Base-by-base conservation (phyloP, 2,329 filamentous ascomycete genomes). In the Hypoxylon sp. region DNA sequence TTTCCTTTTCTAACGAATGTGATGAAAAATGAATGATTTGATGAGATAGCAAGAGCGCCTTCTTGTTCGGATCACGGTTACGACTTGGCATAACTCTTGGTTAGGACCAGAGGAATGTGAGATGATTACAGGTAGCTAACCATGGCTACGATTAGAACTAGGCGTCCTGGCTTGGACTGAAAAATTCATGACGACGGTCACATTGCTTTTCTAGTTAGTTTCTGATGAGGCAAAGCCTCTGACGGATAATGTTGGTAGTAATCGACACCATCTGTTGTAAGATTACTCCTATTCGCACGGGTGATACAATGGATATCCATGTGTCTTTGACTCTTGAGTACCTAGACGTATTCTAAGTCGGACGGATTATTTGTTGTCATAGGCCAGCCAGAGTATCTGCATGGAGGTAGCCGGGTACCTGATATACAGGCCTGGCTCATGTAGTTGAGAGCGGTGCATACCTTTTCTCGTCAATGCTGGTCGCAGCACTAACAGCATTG, bases 11-110 rank as follows among this genome's bases (percentile, higher is more conserved):
- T 63, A 51, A 72, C 55, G 73, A 72, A 59, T 64, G 73, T 72
- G 42, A 76, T 59, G 73, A 77, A 67, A 68, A 70, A 72, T 65
- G 71, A 73, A 71, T 33, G 68, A 72, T 66, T 72, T 72, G 52
- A 75, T 48, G 68, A 72, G 65, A 71, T 60, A 66, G 67, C 61
- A 68, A 33, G 76, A 75, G 42, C 59, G 59, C 61, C 48, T 65
- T 68, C 63, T 59, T 70, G 64, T 71, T 70, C 70, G 69, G 71
- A 71, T 70, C 67, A 73, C 71, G 70, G 71, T 72, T 70, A 75
- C 72, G 73, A 76, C 65, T 70, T 67, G 61, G 63, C 58, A 65
- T 59, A 65, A 61, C 61, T 61, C 67, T 60, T 62, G 70, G 67
- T 67, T 63, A 64, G 55, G 59, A 51, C 63, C 68, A 62, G 60